A percentile compares a stretch with the other conserved stretches of the same genome.
Evolutionary conservation across 805 yeast species (phyloP).

Genomic region (Starmerella geochares): DNA sequence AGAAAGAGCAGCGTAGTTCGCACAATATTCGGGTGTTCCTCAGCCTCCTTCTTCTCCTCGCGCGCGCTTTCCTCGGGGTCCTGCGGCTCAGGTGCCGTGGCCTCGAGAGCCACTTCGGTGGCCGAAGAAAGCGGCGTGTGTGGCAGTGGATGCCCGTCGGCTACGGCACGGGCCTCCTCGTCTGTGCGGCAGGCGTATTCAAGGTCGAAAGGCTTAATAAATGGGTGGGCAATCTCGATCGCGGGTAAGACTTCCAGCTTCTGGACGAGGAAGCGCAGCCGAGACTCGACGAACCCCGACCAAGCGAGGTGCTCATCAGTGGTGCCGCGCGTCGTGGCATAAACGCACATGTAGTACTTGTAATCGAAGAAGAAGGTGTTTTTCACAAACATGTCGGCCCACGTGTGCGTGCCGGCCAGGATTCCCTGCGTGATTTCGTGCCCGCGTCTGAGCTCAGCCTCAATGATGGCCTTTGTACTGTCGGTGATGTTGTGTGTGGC

Average conservation of each 20-base stretch:
- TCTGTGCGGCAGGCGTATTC: conserved; percentile 41
- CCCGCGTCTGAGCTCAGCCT: conserved; percentile 73
- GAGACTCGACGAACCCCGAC: conserved; percentile 90
- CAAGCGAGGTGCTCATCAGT: conserved; percentile 80
- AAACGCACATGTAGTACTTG: conserved; percentile 75
- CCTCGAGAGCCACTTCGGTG: conserved; percentile 31
- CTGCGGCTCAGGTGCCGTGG: conserved; percentile 23
- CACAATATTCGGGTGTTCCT: conserved; percentile 9
- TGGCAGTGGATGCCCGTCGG: conserved; percentile 41
- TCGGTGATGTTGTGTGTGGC: conserved; percentile 92
- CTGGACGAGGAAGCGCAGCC: conserved; percentile 66
- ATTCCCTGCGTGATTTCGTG: conserved; percentile 60
- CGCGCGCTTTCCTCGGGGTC: conserved; percentile 1
- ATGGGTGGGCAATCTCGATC: conserved; percentile 80
- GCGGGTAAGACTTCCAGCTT: conserved; percentile 73
- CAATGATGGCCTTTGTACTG: conserved; percentile 74
- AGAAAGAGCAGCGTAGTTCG: conserved; percentile 62
- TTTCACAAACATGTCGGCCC: conserved; percentile 67
- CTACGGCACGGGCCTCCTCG: conserved; percentile 47
- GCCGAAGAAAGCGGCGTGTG: conserved; percentile 38
- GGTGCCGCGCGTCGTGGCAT: conserved; percentile 61
- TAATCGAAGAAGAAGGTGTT: conserved; percentile 77
- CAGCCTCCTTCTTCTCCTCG: conserved; percentile 2
- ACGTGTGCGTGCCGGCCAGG: conserved; percentile 47
- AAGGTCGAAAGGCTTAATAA: conserved; percentile 60